phyloP scores from a whole-genome alignment of 2,329 filamentous ascomycete genomes.

The Exophiala spinifera region DNA sequence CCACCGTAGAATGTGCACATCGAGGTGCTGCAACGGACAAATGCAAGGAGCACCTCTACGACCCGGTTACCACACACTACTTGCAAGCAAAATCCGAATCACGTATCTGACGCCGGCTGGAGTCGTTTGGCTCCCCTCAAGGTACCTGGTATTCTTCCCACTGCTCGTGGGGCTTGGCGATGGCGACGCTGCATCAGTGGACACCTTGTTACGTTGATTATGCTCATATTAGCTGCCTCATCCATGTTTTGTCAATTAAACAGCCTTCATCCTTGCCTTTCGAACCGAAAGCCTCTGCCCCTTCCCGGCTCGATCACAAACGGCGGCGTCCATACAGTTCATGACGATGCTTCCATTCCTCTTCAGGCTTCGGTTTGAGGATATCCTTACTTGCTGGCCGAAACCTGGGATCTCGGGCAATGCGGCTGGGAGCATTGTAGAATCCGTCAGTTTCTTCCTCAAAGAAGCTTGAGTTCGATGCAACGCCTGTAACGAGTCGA shows the following conservation, averaged over 20 bases:
- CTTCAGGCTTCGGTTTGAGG: slow-evolving; percentile 20
- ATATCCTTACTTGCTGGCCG: slow-evolving; percentile 23
- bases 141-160: background rate
- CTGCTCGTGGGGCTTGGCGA: background rate
- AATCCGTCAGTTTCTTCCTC: slow-evolving; percentile 21
- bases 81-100: too few relatives aligned
- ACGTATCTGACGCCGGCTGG: background rate
- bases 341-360: slow-evolving; percentile 21
- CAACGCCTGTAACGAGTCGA: slow-evolving; percentile 11
- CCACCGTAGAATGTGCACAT: background rate
- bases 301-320: slow-evolving; percentile 6
- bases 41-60: too few relatives aligned
- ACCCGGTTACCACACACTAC: too few relatives aligned
- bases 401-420: slow-evolving; percentile 29
- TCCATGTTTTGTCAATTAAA: too few relatives aligned
- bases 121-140: background rate
- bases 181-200: background rate
- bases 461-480: slow-evolving; percentile 24
- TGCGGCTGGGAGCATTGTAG: slow-evolving; percentile 24
- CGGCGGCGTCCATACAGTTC: slow-evolving; percentile 23
- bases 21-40: too few relatives aligned
- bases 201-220: background rate
- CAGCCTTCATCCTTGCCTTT: background rate
- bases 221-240: too few relatives aligned
- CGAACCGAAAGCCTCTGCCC: background rate